Evolutionary conservation across 257 asterid species (phyloP), one percentile per base, ranked within the genome.

Genomic region (Eustoma russellianum): DNA sequence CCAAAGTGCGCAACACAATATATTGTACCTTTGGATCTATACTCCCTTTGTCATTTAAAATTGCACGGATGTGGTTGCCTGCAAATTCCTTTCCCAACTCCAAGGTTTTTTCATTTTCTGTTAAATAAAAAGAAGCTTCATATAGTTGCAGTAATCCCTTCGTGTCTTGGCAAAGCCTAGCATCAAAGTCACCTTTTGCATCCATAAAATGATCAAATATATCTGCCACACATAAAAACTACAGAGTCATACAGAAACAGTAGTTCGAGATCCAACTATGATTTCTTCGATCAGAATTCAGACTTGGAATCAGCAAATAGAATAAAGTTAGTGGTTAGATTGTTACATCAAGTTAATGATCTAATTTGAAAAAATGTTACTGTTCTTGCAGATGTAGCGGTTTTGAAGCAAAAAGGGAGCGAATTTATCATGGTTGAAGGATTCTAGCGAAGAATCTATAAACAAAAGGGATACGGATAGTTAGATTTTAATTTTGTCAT

Each of bases 81-180:
- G 73, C 19, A 24, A 60, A 71, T 41, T 50, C 66, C 60, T 59
- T 69, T 14, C 71, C 66, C 13, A 24, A 28, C 18, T 70, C 81
- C 58, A 75, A 41, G 9, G 57, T 67, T 1, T 5, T 54, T 48
- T 75, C 75, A 33, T 46, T 60, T 55, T 62, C 53, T 7, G 15
- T 50, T 16, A 7, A 8, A 33, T 64, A 33, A 41, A 52, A 63
- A 4, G 73, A 75, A 55, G 73, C 81, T 75, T 65, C 80, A 7
- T 71, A 71, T 49, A 75, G 12, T 11, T 62, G 59, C 6, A 69
- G 52, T 49, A 68, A 48, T 19, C 73, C 70, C 33, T 50, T 33
- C 7, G 57, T 54, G 53, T 69, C 75, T 5, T 55, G 33, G 8
- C 17, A 18, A 1, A 57, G 50, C 13, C 50, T 28, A 5, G 57